Conservation (phyloP, 805 yeast species). For the Clavispora phyllophila region DNA sequence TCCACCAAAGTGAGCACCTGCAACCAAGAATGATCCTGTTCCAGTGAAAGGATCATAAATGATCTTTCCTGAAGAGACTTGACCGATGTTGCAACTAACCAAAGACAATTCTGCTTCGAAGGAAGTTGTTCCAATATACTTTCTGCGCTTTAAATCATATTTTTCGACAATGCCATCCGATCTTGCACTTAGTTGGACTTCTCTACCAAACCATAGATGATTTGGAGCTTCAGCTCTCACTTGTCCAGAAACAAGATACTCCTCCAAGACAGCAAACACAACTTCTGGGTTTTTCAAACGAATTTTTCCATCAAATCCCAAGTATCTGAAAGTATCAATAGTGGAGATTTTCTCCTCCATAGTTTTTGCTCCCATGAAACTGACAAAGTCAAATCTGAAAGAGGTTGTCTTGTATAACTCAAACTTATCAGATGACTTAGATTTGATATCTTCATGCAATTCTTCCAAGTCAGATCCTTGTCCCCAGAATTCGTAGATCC, state of each 20-base stretch:
- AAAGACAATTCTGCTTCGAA: slow-evolving; percentile 92
- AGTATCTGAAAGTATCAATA: slow-evolving; percentile 67
- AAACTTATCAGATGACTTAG: slow-evolving; percentile 26
- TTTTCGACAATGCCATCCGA: slow-evolving; percentile 61
- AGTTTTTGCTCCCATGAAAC: slow-evolving; percentile 63
- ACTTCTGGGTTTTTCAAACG: slow-evolving; percentile 72
- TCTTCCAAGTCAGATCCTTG: slow-evolving; percentile 50
- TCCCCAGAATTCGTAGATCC: slow-evolving; percentile 85
- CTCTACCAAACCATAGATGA: slow-evolving; percentile 70
- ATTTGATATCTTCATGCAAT: slow-evolving; percentile 50
- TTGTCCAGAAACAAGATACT: slow-evolving; percentile 49
- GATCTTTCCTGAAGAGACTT: slow-evolving; percentile 57
- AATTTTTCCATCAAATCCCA: slow-evolving; percentile 74
- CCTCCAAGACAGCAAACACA: slow-evolving; percentile 68
- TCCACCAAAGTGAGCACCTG: slow-evolving; percentile 83
- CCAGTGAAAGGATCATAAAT: slow-evolving; percentile 96
- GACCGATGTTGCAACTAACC: slow-evolving; percentile 83
- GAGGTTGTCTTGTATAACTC: slow-evolving; percentile 40
- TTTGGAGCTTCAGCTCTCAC: slow-evolving; percentile 47
- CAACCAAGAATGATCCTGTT: slow-evolving; percentile 88
- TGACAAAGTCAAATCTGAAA: slow-evolving; percentile 80
- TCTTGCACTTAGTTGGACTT: slow-evolving; percentile 59
- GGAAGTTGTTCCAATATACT: slow-evolving; percentile 92
- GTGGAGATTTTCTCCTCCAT: slow-evolving; percentile 48
- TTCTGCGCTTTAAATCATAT: slow-evolving; percentile 76